phyloP scores from a whole-genome alignment of 768 basidiomycete species.

The Boletales sp. region DNA sequence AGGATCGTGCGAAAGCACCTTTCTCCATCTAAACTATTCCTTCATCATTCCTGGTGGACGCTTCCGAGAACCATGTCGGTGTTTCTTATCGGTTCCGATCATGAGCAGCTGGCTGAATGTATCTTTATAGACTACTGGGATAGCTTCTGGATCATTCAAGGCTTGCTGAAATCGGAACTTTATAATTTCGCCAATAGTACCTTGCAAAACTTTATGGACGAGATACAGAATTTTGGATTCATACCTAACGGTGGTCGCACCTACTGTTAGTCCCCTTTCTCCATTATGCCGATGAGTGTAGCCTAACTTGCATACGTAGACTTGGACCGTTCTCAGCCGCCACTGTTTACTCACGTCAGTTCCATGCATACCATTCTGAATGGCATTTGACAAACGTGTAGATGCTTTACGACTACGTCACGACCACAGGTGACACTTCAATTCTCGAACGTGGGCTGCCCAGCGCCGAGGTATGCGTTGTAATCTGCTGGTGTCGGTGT shows the following conservation, averaged over 20 bases:
- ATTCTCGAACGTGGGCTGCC: constrained; percentile 82
- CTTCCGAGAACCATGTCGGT: constrained; percentile 81
- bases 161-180: constrained; percentile 78
- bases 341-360: constrained; percentile 76
- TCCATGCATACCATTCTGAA: neutral
- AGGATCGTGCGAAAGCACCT: constrained; percentile 71
- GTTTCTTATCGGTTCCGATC: constrained; percentile 2
- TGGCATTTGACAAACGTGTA: constrained; percentile 25
- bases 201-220: constrained; percentile 94
- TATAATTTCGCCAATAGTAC: constrained; percentile 71
- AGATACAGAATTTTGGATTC: constrained; percentile 80
- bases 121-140: constrained; percentile 49
- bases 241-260: constrained; percentile 93
- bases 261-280: constrained; percentile 55
- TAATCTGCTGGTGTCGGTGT: neutral
- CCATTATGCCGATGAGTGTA: neutral
- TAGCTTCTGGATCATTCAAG: constrained; percentile 86
- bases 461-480: constrained; percentile 61
- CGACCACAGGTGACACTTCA: constrained; percentile 61
- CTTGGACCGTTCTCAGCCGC: constrained; percentile 87
- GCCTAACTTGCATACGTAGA: constrained; percentile 38
- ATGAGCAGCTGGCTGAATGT: neutral
- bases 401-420: constrained; percentile 90
- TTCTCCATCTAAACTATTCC: constrained; percentile 89
- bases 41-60: constrained; percentile 88